A percentile compares a stretch with the other conserved stretches of the same genome.
Evolutionary conservation across 345 rosid species (phyloP).

Genomic region (Syzygium grande): DNA sequence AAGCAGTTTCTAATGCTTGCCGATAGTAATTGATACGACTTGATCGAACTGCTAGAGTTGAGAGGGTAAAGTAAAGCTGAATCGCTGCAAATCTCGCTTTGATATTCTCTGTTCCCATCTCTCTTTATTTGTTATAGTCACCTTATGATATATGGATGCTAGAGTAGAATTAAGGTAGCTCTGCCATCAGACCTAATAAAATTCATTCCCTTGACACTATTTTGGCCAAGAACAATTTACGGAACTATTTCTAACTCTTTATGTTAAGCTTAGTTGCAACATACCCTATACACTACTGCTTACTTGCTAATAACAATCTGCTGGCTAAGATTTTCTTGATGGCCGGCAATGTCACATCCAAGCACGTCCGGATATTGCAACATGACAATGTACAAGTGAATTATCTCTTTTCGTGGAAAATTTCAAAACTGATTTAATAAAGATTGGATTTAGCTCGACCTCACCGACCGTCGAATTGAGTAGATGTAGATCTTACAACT

Average conservation of each 20-base stretch:
- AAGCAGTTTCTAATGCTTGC: too few relatives aligned
- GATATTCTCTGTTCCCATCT: too few relatives aligned
- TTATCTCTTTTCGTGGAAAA: background rate
- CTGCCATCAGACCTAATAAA: background rate
- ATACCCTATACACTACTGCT: background rate
- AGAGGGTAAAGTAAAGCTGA: too few relatives aligned
- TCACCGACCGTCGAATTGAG: background rate
- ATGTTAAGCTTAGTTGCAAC: background rate
- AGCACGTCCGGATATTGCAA: background rate
- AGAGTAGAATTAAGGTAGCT: background rate
- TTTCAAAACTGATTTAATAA: fast-evolving
- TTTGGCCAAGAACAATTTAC: background rate
- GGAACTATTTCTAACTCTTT: background rate
- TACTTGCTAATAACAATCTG: background rate
- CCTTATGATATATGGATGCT: background rate
- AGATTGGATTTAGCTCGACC: background rate
- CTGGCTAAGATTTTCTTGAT: background rate
- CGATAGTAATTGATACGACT: too few relatives aligned
- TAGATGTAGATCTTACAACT: background rate
- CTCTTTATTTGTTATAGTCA: too few relatives aligned
- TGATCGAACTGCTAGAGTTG: too few relatives aligned
- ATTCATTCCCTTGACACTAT: background rate
- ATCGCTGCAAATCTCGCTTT: too few relatives aligned
- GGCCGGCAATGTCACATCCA: background rate
- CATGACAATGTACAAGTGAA: background rate